Evolutionary conservation across 345 rosid species (phyloP), one percentile per base, ranked within the genome.

Genomic region (Melaleuca quinquenervia): DNA sequence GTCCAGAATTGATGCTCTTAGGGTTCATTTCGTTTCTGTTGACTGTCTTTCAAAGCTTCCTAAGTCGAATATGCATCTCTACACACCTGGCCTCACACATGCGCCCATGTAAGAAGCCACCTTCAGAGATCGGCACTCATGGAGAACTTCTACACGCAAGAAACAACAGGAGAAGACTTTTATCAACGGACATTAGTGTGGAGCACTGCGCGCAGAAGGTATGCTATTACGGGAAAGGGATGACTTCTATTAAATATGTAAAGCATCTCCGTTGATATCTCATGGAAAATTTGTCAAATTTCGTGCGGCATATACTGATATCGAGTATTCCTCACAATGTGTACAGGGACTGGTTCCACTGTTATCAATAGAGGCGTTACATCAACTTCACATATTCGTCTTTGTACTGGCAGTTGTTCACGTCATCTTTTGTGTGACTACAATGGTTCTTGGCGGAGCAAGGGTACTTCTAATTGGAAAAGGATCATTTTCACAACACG

Each of bases 11-110:
- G 95, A 97, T 96, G 99, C 96, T 97, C 50, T 89, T 97, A 4
- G 99, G 99, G 62, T 96, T 97, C 91, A 94, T 96, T 60, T 97
- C 99, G 60, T 93, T 97, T 29, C 87, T 97, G 85, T 86, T 97
- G 82, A 93, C 95, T 6, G 97, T 94, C 18, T 91, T 91, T 75
- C 98, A 95, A 87, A 62, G 88, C 45, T 64, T 89, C 32, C 92
- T 97, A 50, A 90, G 90, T 84, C 88, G 88, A 50, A 90, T 94
- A 12, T 97, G 99, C 90, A 90, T 94, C 82, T 93, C 98, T 52
- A 52, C 87, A 52, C 76, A 89, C 82, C 87, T 96, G 82, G 92
- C 92, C 16, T 82, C 84, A 56, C 48, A 83, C 83, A 94, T 97
- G 99, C 92, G 93, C 82, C 99, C 99, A 6, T 97, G 99, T 91